Percentiles rank a stretch among this genome's conserved stretches.
phyloP scores from a whole-genome alignment of 495 filamentous ascomycete species.

The Penicillium manginii region DNA sequence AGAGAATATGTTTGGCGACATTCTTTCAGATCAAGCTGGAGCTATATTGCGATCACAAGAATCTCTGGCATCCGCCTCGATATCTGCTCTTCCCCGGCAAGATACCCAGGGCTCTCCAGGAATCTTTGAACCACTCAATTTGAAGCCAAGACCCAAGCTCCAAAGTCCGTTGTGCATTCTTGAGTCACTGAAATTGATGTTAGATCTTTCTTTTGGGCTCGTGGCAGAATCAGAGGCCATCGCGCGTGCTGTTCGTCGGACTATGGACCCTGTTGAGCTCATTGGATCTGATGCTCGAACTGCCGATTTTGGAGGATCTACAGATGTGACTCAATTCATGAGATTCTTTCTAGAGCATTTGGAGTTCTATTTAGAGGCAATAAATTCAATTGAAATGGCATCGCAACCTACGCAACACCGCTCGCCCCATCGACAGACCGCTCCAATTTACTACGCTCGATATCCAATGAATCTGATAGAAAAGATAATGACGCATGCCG shows the following conservation, averaged over 20 bases:
- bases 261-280: constrained; percentile 11
- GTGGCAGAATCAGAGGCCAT: constrained; percentile 8
- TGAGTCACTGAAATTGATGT: constrained; percentile 3
- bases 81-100: too few species aligned
- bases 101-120: background rate
- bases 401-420: too few species aligned
- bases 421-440: background rate
- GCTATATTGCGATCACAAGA: background rate
- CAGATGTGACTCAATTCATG: background rate
- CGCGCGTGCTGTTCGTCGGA: constrained; percentile 6
- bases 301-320: constrained; percentile 1
- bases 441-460: background rate
- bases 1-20: background rate
- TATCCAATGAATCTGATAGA: constrained; percentile 11
- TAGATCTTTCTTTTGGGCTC: constrained; percentile 7
- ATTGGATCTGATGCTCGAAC: constrained; percentile 11
- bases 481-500: constrained; percentile 10
- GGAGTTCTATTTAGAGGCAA: constrained; percentile 3
- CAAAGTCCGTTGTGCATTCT: too few species aligned
- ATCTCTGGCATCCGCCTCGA: background rate
- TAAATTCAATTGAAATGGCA: background rate
- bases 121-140: background rate
- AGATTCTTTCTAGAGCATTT: constrained; percentile 3
- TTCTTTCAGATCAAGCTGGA: constrained; percentile 3
- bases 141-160: too few species aligned